phyloP scores from a whole-genome alignment of 768 basidiomycete species.

The Lyophyllum atratum region DNA sequence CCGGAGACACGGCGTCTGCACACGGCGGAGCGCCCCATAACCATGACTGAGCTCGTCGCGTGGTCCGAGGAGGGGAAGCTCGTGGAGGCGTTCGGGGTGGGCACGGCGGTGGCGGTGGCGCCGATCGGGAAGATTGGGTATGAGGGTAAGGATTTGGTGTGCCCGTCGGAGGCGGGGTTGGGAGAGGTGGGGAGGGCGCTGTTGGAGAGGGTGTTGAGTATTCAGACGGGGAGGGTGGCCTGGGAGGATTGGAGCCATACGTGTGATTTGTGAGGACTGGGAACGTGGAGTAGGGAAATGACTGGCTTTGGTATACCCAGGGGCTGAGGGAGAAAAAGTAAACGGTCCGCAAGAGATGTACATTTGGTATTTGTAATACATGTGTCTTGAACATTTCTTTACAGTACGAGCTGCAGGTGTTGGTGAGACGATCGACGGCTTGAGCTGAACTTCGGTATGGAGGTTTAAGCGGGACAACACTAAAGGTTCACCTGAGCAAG shows the following conservation, averaged over 20 bases:
- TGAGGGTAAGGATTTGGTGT: constrained; percentile 41
- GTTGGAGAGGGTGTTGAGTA: constrained; percentile 61
- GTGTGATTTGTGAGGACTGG: neutral
- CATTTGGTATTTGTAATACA: no score
- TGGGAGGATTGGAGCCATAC: constrained; percentile 68
- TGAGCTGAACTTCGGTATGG: no score
- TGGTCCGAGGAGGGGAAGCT: constrained; percentile 54
- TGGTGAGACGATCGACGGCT: no score
- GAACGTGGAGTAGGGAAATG: neutral
- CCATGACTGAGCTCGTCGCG: constrained; percentile 53
- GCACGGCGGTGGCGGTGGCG: constrained; percentile 74
- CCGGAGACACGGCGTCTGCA: constrained; percentile 34
- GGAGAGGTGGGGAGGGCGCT: constrained; percentile 65
- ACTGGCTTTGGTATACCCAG: neutral
- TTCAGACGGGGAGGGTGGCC: constrained; percentile 68
- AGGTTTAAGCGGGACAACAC: no score
- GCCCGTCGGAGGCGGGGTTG: constrained; percentile 53
- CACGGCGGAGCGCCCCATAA: constrained; percentile 60
- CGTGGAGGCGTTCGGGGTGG: constrained; percentile 76
- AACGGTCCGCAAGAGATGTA: no score
- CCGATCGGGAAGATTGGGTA: constrained; percentile 63
- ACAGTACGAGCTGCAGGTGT: no score
- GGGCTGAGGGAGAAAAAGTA: no score
- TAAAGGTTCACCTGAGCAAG: no score
- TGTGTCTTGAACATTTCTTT: no score